Evolutionary conservation across 768 basidiomycete genomes (phyloP).

Genomic region (Termitomyces sp.): DNA sequence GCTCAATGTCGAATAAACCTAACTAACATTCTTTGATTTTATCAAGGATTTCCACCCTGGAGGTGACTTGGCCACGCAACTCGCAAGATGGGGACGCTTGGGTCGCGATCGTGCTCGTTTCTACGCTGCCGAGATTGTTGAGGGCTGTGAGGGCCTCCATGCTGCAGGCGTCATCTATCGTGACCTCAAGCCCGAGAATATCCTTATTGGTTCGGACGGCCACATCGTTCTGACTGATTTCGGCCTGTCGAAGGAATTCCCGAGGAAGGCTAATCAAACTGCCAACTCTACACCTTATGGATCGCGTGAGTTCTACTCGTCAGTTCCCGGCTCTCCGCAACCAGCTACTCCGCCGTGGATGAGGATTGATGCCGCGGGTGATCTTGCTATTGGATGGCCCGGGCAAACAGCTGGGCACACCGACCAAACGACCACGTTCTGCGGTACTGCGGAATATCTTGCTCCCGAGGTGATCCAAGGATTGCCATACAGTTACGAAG

Average conservation of each 20-base stretch:
- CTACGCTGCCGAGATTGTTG: slow-evolving; percentile 96
- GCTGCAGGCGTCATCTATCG: slow-evolving; percentile 94
- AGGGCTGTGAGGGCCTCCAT: slow-evolving; percentile 93
- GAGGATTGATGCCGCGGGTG: slow-evolving; percentile 54
- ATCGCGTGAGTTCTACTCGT: slow-evolving; percentile 47
- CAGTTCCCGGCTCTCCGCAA: slow-evolving; percentile 37
- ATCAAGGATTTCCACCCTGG: slow-evolving; percentile 88
- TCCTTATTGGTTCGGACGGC: slow-evolving; percentile 89
- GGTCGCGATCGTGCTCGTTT: slow-evolving; percentile 94
- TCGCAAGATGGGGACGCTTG: slow-evolving; percentile 91
- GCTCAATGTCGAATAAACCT: slow-evolving; percentile 9
- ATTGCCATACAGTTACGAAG: slow-evolving; percentile 84
- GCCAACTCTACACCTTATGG: slow-evolving; percentile 56
- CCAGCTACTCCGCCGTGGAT: slow-evolving; percentile 71
- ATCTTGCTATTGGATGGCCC: slow-evolving; percentile 52
- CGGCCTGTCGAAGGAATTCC: slow-evolving; percentile 89
- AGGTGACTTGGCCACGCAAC: slow-evolving; percentile 95
- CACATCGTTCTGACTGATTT: slow-evolving; percentile 98
- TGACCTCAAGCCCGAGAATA: slow-evolving; percentile 95
- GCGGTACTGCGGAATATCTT: slow-evolving; percentile 94
- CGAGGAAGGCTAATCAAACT: slow-evolving; percentile 42
- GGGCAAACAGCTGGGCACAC: slow-evolving; percentile 38
- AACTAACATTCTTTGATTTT: slow-evolving; percentile 11
- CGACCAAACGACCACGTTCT: slow-evolving; percentile 83
- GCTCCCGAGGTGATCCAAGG: slow-evolving; percentile 97